Conservation (phyloP, 305 asterid genomes). For the Fraxinus ornus region DNA sequence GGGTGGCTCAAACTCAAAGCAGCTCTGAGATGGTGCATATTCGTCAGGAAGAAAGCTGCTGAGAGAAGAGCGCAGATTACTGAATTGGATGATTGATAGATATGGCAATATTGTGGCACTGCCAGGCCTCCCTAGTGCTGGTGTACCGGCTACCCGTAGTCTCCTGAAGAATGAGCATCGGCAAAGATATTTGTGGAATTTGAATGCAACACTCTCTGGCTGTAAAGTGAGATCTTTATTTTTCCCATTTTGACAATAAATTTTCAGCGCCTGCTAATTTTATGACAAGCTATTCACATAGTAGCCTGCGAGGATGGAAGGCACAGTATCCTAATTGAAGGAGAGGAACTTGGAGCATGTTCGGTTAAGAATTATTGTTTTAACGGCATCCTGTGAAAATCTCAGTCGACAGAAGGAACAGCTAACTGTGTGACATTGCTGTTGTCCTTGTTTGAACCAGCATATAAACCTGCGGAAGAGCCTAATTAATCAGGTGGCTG, state of each 20-base stretch:
- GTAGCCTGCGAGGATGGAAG: background rate
- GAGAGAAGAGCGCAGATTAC: slow-evolving; percentile 89
- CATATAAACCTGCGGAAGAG: background rate
- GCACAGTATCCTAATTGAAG: background rate
- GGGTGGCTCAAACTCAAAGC: slow-evolving; percentile 99
- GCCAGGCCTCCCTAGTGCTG: slow-evolving; percentile 3
- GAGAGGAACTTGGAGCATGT: background rate
- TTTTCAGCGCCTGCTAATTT: background rate
- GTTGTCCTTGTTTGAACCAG: background rate
- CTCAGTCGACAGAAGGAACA: background rate
- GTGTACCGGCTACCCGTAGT: background rate
- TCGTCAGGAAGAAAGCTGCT: slow-evolving; percentile 91
- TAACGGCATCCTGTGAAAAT: background rate
- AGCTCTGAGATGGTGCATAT: slow-evolving; percentile 97
- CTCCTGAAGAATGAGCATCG: background rate
- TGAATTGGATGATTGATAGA: slow-evolving; percentile 73
- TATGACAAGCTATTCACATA: background rate
- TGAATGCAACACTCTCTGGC: background rate
- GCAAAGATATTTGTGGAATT: background rate
- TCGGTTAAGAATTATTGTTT: background rate
- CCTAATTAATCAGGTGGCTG: background rate
- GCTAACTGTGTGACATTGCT: background rate
- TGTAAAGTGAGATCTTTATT: background rate
- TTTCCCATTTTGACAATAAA: background rate
- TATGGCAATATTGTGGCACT: slow-evolving; percentile 5